Base-by-base conservation (phyloP, 768 basidiomycete genomes). In the Suillus occidentalis region DNA sequence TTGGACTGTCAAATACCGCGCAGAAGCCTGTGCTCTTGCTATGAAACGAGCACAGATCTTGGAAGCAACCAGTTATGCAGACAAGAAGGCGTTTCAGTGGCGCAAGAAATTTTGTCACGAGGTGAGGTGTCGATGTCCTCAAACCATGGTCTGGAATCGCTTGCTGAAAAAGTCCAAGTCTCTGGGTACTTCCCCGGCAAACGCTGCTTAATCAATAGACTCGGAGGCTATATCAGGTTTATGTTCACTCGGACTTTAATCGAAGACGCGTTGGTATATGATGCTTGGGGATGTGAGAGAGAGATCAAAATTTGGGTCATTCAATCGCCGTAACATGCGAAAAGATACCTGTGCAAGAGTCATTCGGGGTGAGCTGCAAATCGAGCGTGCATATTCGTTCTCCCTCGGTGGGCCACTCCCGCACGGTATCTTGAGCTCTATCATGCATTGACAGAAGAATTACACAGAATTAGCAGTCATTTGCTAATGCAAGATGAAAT, bases 21-120 rank as follows among this genome's bases (percentile, higher is more conserved):
- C 77, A 28, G 87, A 89, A 71, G 79, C 80, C 31, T 90, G 88
- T 66, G 81, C 85, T 47, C 73, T 83, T 16, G 73, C 79, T 18
- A 70, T 79, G 53, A 84, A 82, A 72, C 78, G 83, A 60, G 69
- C 69, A 20, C 72, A 71, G 28, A 73, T 73, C 7, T 72, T 79
- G 61, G 77, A 77, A 5, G 65, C 73, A 14, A 70, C 75, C 60
- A 70, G 76, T 56, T 78, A 73, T 34, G 73, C 75, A 31, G 79
- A 79, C 58, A 81, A 77, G 64, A 76, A 76, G 70, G 83, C 78
- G 60, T 71, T 82, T 59, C 80, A 84, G 7, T 87, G 87, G 88
- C 75, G 84, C 56, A 86, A 82, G 68, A 79, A 79, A n/a, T 83
- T 84, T 34, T 89, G 88, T 72, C 76, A 79, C 4, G 80, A 83